Base-by-base conservation (phyloP, 2,329 filamentous ascomycete species). In the Hortaea sp. region DNA sequence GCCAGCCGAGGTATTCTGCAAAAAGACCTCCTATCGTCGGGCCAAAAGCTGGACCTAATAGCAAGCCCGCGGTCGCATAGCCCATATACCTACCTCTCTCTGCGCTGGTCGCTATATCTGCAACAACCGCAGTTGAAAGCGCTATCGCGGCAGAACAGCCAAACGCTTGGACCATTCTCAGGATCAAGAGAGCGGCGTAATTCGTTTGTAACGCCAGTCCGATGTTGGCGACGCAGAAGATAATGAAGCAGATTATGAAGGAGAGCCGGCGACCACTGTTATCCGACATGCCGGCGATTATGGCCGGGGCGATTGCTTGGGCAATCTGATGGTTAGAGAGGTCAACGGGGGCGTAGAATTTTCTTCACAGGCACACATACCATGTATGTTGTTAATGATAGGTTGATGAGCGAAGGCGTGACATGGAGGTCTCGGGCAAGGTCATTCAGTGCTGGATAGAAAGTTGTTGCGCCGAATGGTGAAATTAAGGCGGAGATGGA, bases 321-420 rank as follows among this genome's bases (percentile, higher is more conserved):
- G 74, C 68, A 11, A 76, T 73, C 68, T 54, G 32, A 30, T 28
- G 37, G 39, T 39, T 28, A 20, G 20, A 20, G 20, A 20, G 20
- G 20, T 49, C 29, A 42, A 42, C 37, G 46, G 29, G 29, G 13
- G 7, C 11, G 28, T 27, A 9, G 2, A 2, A 20, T 20, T 4
- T 20, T 20, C 2, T 20, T 20, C 20, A 20, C 20, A 20, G 20
- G 4, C 20, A 20, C 20, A 43, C 48, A 30, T 38, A 63, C 60
- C 76, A 80, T 78, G 57, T 78, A 82, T 1, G 77, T 78, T 3
- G 78, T 81, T 37, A 77, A 58, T 6, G 72, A 72, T 43, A 76
- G 57, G 55, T 75, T 75, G 53, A 76, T 69, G 41, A 66, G 46
- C 5, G 56, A 58, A 9, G 57, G 60, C 5, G 62, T 61, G 12